phyloP scores from a whole-genome alignment of 352 stramenopile genomes.

The Phytopythium delawarense region DNA sequence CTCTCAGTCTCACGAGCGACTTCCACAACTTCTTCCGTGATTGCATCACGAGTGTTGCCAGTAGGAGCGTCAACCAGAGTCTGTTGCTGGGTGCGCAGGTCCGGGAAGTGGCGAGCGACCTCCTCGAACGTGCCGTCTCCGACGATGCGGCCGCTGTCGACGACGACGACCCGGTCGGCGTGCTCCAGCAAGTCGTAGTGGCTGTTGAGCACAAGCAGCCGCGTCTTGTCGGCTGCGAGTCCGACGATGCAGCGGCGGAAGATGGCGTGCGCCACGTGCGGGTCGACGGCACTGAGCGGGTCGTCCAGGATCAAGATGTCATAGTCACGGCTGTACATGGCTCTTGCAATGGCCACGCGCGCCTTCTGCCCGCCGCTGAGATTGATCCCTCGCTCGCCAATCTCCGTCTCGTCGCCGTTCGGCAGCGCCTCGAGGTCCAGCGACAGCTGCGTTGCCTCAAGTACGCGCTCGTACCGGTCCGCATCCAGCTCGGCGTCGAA shows the following conservation, averaged over 20 bases:
- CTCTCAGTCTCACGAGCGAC: neutral
- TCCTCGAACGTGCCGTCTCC: slow-evolving; percentile 72
- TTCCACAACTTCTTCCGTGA: neutral
- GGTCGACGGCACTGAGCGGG: slow-evolving; percentile 90
- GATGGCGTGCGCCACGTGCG: slow-evolving; percentile 89
- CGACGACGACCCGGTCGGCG: slow-evolving; percentile 38
- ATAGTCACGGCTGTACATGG: slow-evolving; percentile 76
- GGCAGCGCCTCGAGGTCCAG: slow-evolving; percentile 85
- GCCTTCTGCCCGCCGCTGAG: slow-evolving; percentile 91
- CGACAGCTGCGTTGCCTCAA: slow-evolving; percentile 75
- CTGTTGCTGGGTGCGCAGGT: slow-evolving; percentile 10
- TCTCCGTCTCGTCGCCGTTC: slow-evolving; percentile 90
- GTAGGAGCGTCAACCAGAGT: neutral
- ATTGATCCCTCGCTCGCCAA: slow-evolving; percentile 94
- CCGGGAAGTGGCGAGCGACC: slow-evolving; percentile 30
- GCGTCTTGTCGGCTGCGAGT: slow-evolving; percentile 48
- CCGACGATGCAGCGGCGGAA: slow-evolving; percentile 82
- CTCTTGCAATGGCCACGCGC: slow-evolving; percentile 80
- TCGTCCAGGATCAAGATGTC: slow-evolving; percentile 94
- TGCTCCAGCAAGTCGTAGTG: slow-evolving; percentile 83
- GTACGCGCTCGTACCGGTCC: slow-evolving; percentile 32
- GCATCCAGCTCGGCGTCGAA: slow-evolving; percentile 25
- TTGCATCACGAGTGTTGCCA: neutral
- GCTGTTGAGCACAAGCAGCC: slow-evolving; percentile 90
- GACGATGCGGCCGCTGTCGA: slow-evolving; percentile 63